Evolutionary conservation across 768 basidiomycete genomes (phyloP).

Genomic region (Tylopilus sp.): DNA sequence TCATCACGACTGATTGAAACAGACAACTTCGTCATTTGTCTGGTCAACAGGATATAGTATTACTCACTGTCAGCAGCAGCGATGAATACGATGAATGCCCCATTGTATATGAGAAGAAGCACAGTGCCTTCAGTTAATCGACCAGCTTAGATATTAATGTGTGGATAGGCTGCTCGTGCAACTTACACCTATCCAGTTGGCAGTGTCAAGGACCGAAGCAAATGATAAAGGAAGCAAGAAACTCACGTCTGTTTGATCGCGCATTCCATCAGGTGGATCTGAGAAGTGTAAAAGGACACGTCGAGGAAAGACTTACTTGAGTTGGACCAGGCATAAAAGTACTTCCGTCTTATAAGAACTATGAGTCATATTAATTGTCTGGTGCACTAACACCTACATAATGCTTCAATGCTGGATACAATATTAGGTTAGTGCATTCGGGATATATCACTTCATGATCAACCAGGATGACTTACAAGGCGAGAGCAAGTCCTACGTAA

Average conservation of each 20-base stretch:
- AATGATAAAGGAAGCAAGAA: not conserved
- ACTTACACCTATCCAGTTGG: constrained; percentile 17
- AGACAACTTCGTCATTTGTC: not conserved
- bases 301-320: not conserved
- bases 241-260: constrained; percentile 13
- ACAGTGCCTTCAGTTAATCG: constrained; percentile 6
- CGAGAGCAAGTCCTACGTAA: constrained; percentile 11
- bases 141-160: not conserved
- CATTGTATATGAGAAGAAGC: not conserved
- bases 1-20: constrained; percentile 19
- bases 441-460: not conserved
- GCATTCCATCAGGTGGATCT: not conserved
- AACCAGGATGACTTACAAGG: constrained; percentile 7
- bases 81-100: constrained; percentile 13
- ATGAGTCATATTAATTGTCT: not conserved
- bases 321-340: constrained; percentile 19
- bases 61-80: constrained; percentile 20
- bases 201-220: not conserved
- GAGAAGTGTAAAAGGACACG: not conserved
- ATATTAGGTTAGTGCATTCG: not conserved
- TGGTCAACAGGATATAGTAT: not conserved
- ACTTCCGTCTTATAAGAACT: constrained; percentile 7
- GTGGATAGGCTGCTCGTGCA: not conserved
- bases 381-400: constrained; percentile 7
- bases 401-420: not conserved